Evolutionary conservation across 2,329 filamentous ascomycete genomes (phyloP).

Genomic region (Dryadomyces quercus-mongolicae): DNA sequence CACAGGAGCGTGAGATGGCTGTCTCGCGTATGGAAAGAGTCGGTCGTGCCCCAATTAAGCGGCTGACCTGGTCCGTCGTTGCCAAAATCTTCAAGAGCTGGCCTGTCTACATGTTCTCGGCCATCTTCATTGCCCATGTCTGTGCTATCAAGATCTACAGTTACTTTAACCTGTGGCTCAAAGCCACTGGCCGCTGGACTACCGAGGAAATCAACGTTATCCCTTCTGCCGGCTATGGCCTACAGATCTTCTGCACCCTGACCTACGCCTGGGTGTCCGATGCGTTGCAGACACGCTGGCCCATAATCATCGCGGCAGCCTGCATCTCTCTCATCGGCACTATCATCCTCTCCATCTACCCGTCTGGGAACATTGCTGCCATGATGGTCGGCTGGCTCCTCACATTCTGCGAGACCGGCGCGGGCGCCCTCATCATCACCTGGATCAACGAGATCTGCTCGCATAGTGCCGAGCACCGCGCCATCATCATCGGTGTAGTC

Average conservation of each 20-base stretch:
- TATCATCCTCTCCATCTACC: conserved; percentile 5
- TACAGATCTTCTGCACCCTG: conserved; percentile 29
- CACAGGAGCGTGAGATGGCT: conserved; percentile 3
- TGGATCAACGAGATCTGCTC: conserved; percentile 9
- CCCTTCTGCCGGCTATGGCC: conserved; percentile 21
- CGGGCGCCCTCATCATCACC: conserved; percentile 8
- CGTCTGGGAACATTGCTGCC: conserved; percentile 1
- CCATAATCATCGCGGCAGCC: conserved; percentile 26
- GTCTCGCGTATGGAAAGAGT: conserved; percentile 6
- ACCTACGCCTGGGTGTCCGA: conserved; percentile 41
- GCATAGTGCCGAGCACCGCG: conserved; percentile 8
- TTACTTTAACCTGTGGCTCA: conserved; percentile 12
- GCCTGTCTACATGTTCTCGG: conserved; percentile 10
- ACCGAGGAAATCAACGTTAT: conserved; percentile 34
- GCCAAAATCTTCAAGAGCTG: conserved; percentile 5
- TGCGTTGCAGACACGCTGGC: conserved; percentile 33
- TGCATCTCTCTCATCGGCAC: conserved; percentile 7
- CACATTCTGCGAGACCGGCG: conserved; percentile 6
- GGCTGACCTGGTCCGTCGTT: background rate
- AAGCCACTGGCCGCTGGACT: conserved; percentile 23
- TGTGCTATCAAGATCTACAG: conserved; percentile 9
- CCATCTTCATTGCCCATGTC: conserved; percentile 8
- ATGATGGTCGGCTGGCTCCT: conserved; percentile 8
- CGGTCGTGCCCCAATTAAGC: background rate
- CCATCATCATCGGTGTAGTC: conserved; percentile 7